These are phyloP conservation scores for Centaurea solstitialis DNA, from an alignment of 129 eudicot species.

Conservation along the genomic window DNA sequence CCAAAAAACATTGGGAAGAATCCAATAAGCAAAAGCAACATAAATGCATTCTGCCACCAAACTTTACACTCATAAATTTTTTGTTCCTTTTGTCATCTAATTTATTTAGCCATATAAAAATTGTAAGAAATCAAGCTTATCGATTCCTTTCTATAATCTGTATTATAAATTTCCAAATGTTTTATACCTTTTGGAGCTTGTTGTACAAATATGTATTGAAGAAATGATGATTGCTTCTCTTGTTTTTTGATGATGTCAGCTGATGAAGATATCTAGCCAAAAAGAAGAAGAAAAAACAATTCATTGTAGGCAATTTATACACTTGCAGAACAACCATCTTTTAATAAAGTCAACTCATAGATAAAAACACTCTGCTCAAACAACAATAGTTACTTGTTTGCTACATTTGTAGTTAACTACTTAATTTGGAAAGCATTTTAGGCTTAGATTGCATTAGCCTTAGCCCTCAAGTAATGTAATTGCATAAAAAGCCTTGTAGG, in stretches of 20 bases:
- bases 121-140: not conserved
- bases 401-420: no score
- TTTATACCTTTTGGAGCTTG: constrained; percentile 73
- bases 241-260: constrained; percentile 27
- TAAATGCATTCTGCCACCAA: not conserved
- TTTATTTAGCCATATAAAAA: not conserved
- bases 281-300: constrained; percentile 18
- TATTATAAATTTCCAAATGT: not conserved
- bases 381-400: no score
- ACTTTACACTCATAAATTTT: not conserved
- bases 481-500: no score
- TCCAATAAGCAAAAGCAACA: not conserved
- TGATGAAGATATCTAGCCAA: constrained; percentile 69
- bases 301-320: constrained; percentile 2
- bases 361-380: no score
- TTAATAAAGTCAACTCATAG: no score
- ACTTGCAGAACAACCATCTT: no score
- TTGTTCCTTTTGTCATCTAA: not conserved
- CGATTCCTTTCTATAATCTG: not conserved
- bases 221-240: constrained; percentile 50
- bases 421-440: no score
- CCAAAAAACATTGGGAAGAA: no score
- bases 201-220: constrained; percentile 85
- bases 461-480: no score
- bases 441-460: no score